Conservation (phyloP, 202 grass and related monocot genomes). For the Eragrostis tef region DNA sequence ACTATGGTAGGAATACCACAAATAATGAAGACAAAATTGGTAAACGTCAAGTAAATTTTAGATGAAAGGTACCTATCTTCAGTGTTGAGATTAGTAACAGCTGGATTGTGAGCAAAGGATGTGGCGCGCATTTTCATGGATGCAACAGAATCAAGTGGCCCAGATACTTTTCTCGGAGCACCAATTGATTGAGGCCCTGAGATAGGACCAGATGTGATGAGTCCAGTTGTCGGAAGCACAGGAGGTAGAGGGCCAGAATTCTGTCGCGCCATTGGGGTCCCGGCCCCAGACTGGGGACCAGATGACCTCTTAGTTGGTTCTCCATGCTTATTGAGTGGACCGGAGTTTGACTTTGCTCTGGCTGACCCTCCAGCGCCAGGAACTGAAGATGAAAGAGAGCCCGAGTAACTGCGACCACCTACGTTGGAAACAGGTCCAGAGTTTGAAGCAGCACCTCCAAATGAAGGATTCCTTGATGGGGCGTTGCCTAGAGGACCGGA, state of each 20-base stretch:
- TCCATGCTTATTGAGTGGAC: slow-evolving; percentile 88
- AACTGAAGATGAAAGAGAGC: slow-evolving; percentile 71
- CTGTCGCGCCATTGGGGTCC: slow-evolving; percentile 84
- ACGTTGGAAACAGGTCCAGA: slow-evolving; percentile 78
- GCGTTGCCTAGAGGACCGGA: slow-evolving; percentile 78
- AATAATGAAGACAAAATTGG: slow-evolving; percentile 18
- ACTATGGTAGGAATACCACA: not conserved
- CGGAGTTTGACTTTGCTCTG: slow-evolving; percentile 82
- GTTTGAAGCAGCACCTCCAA: slow-evolving; percentile 59
- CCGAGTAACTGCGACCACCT: slow-evolving; percentile 74
- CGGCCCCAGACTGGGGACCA: slow-evolving; percentile 85
- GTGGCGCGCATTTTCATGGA: slow-evolving; percentile 70
- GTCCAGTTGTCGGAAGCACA: slow-evolving; percentile 81
- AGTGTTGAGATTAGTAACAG: slow-evolving; percentile 72
- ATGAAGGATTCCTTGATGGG: slow-evolving; percentile 63
- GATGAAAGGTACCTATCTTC: slow-evolving; percentile 56
- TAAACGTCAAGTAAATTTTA: slow-evolving; percentile 18
- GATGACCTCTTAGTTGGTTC: slow-evolving; percentile 84
- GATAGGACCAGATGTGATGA: slow-evolving; percentile 91
- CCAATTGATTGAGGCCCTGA: slow-evolving; percentile 72
- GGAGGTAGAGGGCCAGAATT: slow-evolving; percentile 86
- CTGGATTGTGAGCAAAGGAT: slow-evolving; percentile 76
- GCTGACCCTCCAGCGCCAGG: slow-evolving; percentile 65
- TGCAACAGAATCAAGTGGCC: slow-evolving; percentile 69
- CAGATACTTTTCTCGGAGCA: slow-evolving; percentile 79